Base-by-base conservation (phyloP, 805 yeast species). In the Starmerella geochares region DNA sequence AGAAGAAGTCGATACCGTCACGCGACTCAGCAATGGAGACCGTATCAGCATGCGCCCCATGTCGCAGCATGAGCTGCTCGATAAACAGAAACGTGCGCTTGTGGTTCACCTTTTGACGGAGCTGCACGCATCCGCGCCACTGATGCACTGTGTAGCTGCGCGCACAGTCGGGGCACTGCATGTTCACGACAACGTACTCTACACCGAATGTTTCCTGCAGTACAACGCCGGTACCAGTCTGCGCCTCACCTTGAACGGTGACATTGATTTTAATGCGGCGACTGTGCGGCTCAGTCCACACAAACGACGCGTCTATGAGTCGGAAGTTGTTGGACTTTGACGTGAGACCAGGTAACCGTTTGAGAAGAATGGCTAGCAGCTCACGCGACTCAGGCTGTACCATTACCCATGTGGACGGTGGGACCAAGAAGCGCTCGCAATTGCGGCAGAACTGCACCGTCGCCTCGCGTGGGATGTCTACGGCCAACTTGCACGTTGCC, bases 241-340 rank as follows among this genome's bases (percentile, higher is more conserved):
- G 78, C 27, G 95, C 96, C 68, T 88, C 96, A 57, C 96, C 97
- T 67, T 88, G 96, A 20, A 88, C 94, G 0, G 96, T 83, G 45
- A 88, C 68, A 62, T 86, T 86, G 54, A 88, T 78, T 64, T 86
- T 78, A 57, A 88, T 78, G 74, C 97, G 81, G 67, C 96, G 79
- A 29, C 96, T 86, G 67, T 88, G 97, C 1, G 97, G 97, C 70
- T 88, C 97, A 1, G 97, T 88, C 97, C 97, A 88, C 53, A 87
- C 80, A 62, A 88, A 88, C 2, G 86, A 77, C 2, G 96, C 97
- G 70, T 88, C 96, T 35, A 87, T 82, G 49, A 88, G 71, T 59
- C 96, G 72, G 40, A 88, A 92, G 62, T 86, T 88, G 57, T 77
- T 82, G 55, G 77, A 80, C 23, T 53, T 53, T 19, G 36, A 24